phyloP scores from a whole-genome alignment of 495 filamentous ascomycete genomes.

The Baudoinia panamericana region DNA sequence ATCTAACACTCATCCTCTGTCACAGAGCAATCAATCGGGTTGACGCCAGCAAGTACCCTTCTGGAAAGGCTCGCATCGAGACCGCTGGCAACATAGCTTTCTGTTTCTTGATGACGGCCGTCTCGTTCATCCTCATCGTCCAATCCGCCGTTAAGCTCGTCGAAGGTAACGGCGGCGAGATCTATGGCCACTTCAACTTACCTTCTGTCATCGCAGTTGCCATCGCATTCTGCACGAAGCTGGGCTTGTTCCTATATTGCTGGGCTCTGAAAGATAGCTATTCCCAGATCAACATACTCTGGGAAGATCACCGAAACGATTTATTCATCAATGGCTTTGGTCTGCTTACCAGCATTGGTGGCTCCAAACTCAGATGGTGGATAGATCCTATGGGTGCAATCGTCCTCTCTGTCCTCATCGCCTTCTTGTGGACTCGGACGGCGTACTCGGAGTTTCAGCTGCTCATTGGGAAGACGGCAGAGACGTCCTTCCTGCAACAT shows the following conservation, averaged over 20 bases:
- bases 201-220: conserved; percentile 80
- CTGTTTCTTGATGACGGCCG: conserved; percentile 89
- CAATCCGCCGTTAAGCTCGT: conserved; percentile 63
- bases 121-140: conserved; percentile 82
- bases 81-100: conserved; percentile 95
- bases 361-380: conserved; percentile 85
- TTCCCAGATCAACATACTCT: conserved; percentile 81
- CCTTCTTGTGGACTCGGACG: conserved; percentile 65
- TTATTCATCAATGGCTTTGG: conserved; percentile 54
- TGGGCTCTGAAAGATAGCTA: conserved; percentile 81
- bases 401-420: conserved; percentile 62
- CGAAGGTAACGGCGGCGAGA: conserved; percentile 25
- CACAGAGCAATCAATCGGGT: conserved; percentile 81
- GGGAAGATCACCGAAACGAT: conserved; percentile 41
- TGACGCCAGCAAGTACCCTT: conserved; percentile 80
- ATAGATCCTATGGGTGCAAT: conserved; percentile 90
- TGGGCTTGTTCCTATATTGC: conserved; percentile 79
- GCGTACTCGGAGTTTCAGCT: conserved; percentile 84
- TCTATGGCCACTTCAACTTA: conserved; percentile 50
- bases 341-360: conserved; percentile 75
- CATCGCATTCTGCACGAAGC: conserved; percentile 72
- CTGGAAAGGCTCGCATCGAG: conserved; percentile 88
- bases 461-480: conserved; percentile 76
- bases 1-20: conserved; percentile 74
- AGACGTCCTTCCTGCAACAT: conserved; percentile 74